Percentiles rank a stretch among this genome's conserved stretches.
These are phyloP conservation scores for Fusarium sp. DNA, from an alignment of 2,329 filamentous ascomycete species.

Conservation along the genomic window DNA sequence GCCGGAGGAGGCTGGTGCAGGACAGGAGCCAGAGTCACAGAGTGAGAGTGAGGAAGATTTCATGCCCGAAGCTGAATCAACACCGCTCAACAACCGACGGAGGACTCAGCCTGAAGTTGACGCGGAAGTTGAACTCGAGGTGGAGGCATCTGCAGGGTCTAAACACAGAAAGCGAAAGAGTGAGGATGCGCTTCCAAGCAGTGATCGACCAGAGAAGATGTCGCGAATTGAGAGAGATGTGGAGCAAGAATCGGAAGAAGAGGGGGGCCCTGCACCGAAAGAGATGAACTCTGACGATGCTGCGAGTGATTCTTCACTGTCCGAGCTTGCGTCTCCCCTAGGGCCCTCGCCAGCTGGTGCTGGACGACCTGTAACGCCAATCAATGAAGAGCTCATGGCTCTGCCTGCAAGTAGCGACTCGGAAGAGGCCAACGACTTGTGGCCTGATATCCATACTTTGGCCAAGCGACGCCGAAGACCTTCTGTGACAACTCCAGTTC, in stretches of 20 bases:
- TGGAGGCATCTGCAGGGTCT: slow-evolving; percentile 42
- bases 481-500: slow-evolving; percentile 51
- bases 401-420: slow-evolving; percentile 65
- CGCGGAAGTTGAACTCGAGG: slow-evolving; percentile 32
- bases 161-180: slow-evolving; percentile 66
- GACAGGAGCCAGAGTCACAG: slow-evolving; percentile 47
- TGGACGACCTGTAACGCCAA: slow-evolving; percentile 53
- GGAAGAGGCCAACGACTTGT: slow-evolving; percentile 54
- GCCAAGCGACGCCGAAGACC: slow-evolving; percentile 56
- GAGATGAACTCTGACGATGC: slow-evolving; percentile 30
- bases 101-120: slow-evolving; percentile 47
- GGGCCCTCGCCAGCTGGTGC: slow-evolving; percentile 41
- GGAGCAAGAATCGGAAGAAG: slow-evolving; percentile 26
- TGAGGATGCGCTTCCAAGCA: slow-evolving; percentile 53
- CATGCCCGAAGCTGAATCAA: slow-evolving; percentile 74
- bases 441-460: slow-evolving; percentile 63
- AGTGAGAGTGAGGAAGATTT: slow-evolving; percentile 58
- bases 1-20: slow-evolving; percentile 46
- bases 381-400: slow-evolving; percentile 61
- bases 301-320: slow-evolving; percentile 53
- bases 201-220: slow-evolving; percentile 51
- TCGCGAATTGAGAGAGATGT: slow-evolving; percentile 44
- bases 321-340: slow-evolving; percentile 51
- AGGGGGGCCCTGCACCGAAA: slow-evolving; percentile 13
- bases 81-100: slow-evolving; percentile 63